Conservation (phyloP, 306 rosid genomes). For the Citrullus amarus region DNA sequence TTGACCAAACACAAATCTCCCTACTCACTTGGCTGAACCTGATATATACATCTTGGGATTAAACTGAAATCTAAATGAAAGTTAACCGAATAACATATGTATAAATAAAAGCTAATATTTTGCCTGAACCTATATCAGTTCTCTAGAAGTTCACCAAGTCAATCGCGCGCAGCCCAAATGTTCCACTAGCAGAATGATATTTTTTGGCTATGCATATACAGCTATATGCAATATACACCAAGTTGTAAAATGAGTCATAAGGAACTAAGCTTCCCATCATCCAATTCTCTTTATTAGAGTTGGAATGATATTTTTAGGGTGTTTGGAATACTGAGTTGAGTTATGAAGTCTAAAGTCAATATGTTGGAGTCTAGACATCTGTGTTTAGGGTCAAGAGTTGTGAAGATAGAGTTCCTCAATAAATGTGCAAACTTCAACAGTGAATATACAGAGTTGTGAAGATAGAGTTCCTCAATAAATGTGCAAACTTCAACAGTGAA, state of each 20-base stretch:
- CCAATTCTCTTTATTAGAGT: not conserved
- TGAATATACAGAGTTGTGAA: too few species aligned
- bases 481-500: too few species aligned
- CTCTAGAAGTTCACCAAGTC: not conserved
- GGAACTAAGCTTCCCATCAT: not conserved
- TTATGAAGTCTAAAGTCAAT: too few species aligned
- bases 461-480: too few species aligned
- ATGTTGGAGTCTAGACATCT: too few species aligned
- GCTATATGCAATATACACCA: not conserved
- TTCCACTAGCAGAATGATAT: not conserved
- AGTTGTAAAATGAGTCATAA: not conserved
- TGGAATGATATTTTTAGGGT: not conserved
- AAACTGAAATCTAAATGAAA: not conserved
- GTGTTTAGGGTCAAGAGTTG: too few species aligned
- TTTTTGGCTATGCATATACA: not conserved
- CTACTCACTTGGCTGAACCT: not conserved
- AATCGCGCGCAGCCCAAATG: not conserved
- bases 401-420: too few species aligned
- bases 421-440: too few species aligned
- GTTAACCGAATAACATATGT: not conserved
- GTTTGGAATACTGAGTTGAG: too few species aligned
- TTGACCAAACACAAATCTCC: not conserved
- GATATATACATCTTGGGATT: not conserved
- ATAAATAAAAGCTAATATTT: not conserved
- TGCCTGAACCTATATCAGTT: not conserved